Conservation (phyloP, 2,329 filamentous ascomycete species). For the Trichoderma atroviride region DNA sequence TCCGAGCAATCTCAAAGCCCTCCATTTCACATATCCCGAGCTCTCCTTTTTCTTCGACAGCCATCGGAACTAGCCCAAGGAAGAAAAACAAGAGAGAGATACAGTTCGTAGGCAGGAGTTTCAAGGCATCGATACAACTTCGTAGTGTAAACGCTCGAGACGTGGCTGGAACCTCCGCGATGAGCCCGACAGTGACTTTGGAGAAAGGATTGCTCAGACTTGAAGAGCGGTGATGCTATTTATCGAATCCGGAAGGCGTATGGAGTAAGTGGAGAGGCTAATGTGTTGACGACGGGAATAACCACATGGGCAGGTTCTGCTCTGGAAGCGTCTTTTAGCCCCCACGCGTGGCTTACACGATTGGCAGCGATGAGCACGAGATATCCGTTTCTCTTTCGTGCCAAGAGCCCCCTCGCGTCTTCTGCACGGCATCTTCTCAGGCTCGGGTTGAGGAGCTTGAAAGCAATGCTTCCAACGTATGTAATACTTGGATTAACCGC, state of each 20-base stretch:
- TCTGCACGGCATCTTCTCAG: not conserved
- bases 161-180: not conserved
- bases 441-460: not conserved
- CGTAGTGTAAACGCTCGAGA: not conserved
- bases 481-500: too few species aligned
- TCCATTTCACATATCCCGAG: not conserved
- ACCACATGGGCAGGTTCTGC: slow-evolving; percentile 14
- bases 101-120: not conserved
- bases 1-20: not conserved
- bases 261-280: slow-evolving; percentile 16
- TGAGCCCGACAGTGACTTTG: not conserved
- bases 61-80: not conserved
- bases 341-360: slow-evolving; percentile 16
- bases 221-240: slow-evolving; percentile 1
- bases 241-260: slow-evolving; percentile 8
- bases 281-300: slow-evolving; percentile 18
- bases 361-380: not conserved
- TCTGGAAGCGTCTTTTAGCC: slow-evolving; percentile 3
- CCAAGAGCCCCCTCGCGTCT: not conserved
- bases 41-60: slow-evolving; percentile 7
- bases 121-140: not conserved
- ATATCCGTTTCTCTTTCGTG: not conserved
- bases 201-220: not conserved
- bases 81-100: not conserved
- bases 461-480: not conserved